Base-by-base conservation (phyloP, 306 rosid species). In the Gastrolobium bilobum region DNA sequence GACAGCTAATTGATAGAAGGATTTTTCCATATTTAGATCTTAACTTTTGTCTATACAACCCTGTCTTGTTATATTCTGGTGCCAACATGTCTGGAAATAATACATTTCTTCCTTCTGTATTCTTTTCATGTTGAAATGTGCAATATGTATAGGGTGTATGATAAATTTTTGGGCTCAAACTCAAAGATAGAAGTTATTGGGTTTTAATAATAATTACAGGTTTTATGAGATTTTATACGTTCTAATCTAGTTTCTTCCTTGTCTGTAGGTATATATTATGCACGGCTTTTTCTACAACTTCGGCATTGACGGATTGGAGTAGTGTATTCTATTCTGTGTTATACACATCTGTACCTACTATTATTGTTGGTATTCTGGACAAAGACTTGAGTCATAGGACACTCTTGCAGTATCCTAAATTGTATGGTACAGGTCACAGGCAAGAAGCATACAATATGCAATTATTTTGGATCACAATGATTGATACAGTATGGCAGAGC, bases 401-500 rank as follows among this genome's bases (percentile, higher is more conserved):
- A 34, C 88, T 96, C 7, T 68, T 93, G 84, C 79, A 80, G 77
- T 81, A 88, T 87, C 99, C 99, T 1, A 90, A 89, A 82, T 86
- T 96, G 38, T 96, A 96, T 88, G 87, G 97, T 62, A 71, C 97
- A 3, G 99, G 99, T 61, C 87, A 96, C 82, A 80, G 97, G 81
- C 94, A 91, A 0, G 99, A 96, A 80, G 95, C 97, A 47, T 96
- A 96, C 81, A 96, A 93, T 82, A 47, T 89, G 82, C 92, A 82
- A 53, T 87, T 93, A 62, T 96, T 96, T 85, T 96, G 98, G 98
- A 85, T 93, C 65, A 91, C 92, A 67, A 93, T 96, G 98, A 78
- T 90, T 35, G 99, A 96, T 90, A 96, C 98, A 29, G 78, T 96
- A 51, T 96, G 99, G 99, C 99, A 96, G 91, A 96, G 99, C 85